A percentile compares a stretch with the other conserved stretches of the same genome.
phyloP scores from a whole-genome alignment of 495 filamentous ascomycete species.

The Opeltia flavorubescens region DNA sequence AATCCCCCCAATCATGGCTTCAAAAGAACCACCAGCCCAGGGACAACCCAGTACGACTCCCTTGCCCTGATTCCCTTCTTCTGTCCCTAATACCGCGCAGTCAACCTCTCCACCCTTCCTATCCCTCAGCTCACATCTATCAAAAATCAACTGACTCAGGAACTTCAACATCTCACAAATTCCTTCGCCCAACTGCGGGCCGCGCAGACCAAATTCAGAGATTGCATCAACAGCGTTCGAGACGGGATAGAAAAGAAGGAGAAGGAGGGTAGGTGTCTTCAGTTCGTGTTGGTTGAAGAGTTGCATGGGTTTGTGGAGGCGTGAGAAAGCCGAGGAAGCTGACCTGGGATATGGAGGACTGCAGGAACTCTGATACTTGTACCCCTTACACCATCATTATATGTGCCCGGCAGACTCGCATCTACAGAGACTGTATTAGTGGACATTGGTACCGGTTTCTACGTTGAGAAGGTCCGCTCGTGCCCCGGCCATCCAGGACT shows the following conservation, averaged over 20 bases:
- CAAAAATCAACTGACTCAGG: slow-evolving; percentile 89
- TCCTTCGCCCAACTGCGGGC: slow-evolving; percentile 80
- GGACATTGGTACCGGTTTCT: slow-evolving; percentile 93
- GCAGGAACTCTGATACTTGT: slow-evolving; percentile 61
- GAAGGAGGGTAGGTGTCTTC: slow-evolving; percentile 12
- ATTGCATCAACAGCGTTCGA: slow-evolving; percentile 66
- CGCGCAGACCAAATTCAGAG: slow-evolving; percentile 81
- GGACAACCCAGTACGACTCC: not conserved
- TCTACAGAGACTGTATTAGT: slow-evolving; percentile 73
- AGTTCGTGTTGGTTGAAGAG: slow-evolving; percentile 3
- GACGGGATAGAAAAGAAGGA: slow-evolving; percentile 33
- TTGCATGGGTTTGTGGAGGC: slow-evolving; percentile 18
- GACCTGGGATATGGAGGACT: too few relatives aligned
- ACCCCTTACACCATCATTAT: slow-evolving; percentile 82
- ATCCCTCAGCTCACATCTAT: slow-evolving; percentile 43
- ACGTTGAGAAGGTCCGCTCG: slow-evolving; percentile 68
- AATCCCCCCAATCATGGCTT: not conserved
- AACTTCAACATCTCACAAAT: slow-evolving; percentile 79
- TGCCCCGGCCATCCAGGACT: not conserved
- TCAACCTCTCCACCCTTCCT: slow-evolving; percentile 46
- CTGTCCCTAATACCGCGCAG: slow-evolving; percentile 19
- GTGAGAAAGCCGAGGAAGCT: too few relatives aligned
- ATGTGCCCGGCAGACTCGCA: slow-evolving; percentile 72
- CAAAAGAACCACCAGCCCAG: not conserved
- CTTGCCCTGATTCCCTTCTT: not conserved